phyloP scores from a whole-genome alignment of 768 basidiomycete species.

The Austroboletus festivus region DNA sequence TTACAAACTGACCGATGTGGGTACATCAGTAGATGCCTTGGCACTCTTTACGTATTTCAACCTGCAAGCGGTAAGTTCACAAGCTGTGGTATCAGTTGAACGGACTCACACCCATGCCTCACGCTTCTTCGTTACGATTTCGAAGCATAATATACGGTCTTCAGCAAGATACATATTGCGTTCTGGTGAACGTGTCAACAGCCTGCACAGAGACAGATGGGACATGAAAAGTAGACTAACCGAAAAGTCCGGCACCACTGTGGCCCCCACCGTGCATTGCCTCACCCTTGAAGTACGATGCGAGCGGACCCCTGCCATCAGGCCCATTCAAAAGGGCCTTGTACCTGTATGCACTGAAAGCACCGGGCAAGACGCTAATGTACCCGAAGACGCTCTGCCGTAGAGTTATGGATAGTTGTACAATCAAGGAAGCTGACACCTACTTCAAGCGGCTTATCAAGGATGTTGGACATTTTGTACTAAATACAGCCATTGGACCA shows the following conservation, averaged over 20 bases:
- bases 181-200: slow-evolving; percentile 35
- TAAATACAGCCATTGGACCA: slow-evolving; percentile 21
- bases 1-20: slow-evolving; percentile 54
- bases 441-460: slow-evolving; percentile 93
- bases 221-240: slow-evolving; percentile 20
- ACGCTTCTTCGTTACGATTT: slow-evolving; percentile 86
- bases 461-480: slow-evolving; percentile 96
- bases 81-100: background rate
- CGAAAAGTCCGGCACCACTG: slow-evolving; percentile 66
- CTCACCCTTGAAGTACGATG: slow-evolving; percentile 93
- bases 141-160: slow-evolving; percentile 89
- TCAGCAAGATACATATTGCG: slow-evolving; percentile 93
- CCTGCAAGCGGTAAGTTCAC: slow-evolving; percentile 33
- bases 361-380: slow-evolving; percentile 86
- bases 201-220: background rate
- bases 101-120: slow-evolving; percentile 74
- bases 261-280: slow-evolving; percentile 67
- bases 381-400: slow-evolving; percentile 76
- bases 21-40: slow-evolving; percentile 95
- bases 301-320: slow-evolving; percentile 85
- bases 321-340: slow-evolving; percentile 82
- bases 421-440: slow-evolving; percentile 18
- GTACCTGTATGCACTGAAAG: slow-evolving; percentile 91
- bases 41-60: slow-evolving; percentile 91
- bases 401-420: background rate